Evolutionary conservation across 305 asterid genomes (phyloP).

Genomic region (Salvia sclarea): DNA sequence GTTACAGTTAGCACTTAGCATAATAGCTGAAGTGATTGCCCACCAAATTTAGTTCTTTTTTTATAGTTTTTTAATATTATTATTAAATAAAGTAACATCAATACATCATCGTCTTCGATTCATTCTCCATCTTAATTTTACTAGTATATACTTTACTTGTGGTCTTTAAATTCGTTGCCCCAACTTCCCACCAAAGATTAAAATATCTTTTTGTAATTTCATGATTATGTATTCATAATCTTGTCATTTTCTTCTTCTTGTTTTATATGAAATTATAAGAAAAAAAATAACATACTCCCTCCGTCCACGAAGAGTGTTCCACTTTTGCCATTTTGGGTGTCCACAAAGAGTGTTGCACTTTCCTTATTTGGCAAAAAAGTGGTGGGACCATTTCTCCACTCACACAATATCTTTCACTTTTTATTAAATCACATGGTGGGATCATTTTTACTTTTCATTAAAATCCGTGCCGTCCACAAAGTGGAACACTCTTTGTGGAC

Average conservation of each 20-base stretch:
- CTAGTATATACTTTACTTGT: background rate
- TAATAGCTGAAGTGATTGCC: constrained; percentile 23
- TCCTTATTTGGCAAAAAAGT: no score
- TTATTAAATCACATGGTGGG: no score
- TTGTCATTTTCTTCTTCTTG: background rate
- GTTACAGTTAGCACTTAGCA: background rate
- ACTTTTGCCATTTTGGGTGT: no score
- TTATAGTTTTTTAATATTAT: no score
- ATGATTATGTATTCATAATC: background rate
- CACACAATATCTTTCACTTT: no score
- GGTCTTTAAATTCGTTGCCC: constrained; percentile 3
- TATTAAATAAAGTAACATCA: constrained; percentile 5
- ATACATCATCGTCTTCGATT: constrained; percentile 7
- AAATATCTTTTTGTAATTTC: background rate
- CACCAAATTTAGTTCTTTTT: constrained; percentile 18
- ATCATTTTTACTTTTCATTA: no score
- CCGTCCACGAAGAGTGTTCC: no score
- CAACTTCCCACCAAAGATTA: background rate
- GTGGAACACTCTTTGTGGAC: no score
- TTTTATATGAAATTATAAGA: background rate
- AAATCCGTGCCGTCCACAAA: no score
- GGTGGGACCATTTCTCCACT: no score
- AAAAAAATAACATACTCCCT: no score
- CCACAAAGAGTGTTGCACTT: no score
- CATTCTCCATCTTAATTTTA: background rate